A percentile compares a stretch with the other conserved stretches of the same genome.
Conservation (phyloP, 1,139 yeast genomes). For the Yamadazyma jaroonii region DNA sequence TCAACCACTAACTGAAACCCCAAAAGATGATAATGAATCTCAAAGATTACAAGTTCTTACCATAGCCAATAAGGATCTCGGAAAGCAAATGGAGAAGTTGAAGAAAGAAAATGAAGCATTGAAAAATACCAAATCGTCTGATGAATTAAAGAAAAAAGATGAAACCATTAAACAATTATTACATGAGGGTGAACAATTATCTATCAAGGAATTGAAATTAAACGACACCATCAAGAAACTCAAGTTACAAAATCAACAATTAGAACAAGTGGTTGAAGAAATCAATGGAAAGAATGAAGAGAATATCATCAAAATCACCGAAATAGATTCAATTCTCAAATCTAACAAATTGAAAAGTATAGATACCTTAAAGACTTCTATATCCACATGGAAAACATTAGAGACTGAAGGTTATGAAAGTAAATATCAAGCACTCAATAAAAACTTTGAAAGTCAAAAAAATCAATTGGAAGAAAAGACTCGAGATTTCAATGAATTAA, state of each 20-base stretch:
- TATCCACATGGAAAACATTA: conserved; percentile 15
- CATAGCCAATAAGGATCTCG: conserved; percentile 1
- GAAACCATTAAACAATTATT: conserved; percentile 55
- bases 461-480: conserved; percentile 38
- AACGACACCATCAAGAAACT: conserved; percentile 66
- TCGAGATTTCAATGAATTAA: conserved; percentile 36
- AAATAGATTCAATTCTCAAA: conserved; percentile 32
- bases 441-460: conserved; percentile 35
- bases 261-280: conserved; percentile 37
- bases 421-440: conserved; percentile 32
- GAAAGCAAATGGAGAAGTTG: not conserved
- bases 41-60: not conserved
- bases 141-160: conserved; percentile 46
- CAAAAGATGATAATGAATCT: not conserved
- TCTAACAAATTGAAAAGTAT: conserved; percentile 24
- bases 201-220: conserved; percentile 69
- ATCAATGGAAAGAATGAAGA: conserved; percentile 31
- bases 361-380: conserved; percentile 23
- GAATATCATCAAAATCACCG: conserved; percentile 25
- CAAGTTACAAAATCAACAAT: conserved; percentile 46
- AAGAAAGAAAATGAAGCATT: conserved; percentile 8
- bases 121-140: conserved; percentile 4
- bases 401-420: conserved; percentile 14
- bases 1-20: not conserved
- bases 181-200: conserved; percentile 77